Percentiles rank a stretch among this genome's conserved stretches.
phyloP scores from a whole-genome alignment of 2,329 filamentous ascomycete genomes.

The Colletotrichum horii region DNA sequence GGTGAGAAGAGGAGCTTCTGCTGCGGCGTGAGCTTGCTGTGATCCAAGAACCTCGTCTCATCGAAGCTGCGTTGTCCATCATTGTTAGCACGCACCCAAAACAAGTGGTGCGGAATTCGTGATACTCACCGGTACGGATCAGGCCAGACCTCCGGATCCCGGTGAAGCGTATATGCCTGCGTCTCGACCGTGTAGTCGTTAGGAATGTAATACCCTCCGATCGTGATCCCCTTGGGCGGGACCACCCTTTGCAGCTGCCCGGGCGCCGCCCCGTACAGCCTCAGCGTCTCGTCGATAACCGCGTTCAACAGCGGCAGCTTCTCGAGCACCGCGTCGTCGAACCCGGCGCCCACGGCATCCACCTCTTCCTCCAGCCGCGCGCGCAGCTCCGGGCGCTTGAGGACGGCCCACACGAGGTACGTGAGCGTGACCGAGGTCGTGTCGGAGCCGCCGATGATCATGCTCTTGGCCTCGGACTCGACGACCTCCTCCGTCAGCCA shows the following conservation, averaged over 20 bases:
- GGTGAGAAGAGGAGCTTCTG: constrained; percentile 57
- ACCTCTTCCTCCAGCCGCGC: constrained; percentile 39
- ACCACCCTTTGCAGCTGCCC: constrained; percentile 42
- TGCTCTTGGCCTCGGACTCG: constrained; percentile 41
- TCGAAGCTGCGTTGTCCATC: not conserved
- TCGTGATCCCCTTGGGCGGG: constrained; percentile 40
- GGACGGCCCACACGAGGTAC: constrained; percentile 49
- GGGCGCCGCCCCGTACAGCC: constrained; percentile 46
- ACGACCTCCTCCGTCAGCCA: constrained; percentile 34
- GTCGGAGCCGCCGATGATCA: constrained; percentile 57
- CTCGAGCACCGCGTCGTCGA: constrained; percentile 36
- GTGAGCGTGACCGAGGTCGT: constrained; percentile 57
- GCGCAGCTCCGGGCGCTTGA: constrained; percentile 31
- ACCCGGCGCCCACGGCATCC: constrained; percentile 22
- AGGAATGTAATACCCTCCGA: constrained; percentile 45
- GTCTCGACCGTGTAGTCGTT: constrained; percentile 43
- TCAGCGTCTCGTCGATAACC: constrained; percentile 50
- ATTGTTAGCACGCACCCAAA: not conserved
- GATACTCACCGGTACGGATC: constrained; percentile 35
- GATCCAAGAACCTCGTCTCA: constrained; percentile 6
- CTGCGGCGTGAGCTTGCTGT: constrained; percentile 20
- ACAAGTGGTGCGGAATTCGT: rapidly evolving
- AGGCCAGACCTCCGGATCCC: constrained; percentile 43
- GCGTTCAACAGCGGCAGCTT: constrained; percentile 44
- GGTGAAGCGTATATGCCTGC: constrained; percentile 52